A percentile compares a stretch with the other conserved stretches of the same genome.
phyloP scores from a whole-genome alignment of 768 basidiomycete genomes.

The Suillus bovinus region DNA sequence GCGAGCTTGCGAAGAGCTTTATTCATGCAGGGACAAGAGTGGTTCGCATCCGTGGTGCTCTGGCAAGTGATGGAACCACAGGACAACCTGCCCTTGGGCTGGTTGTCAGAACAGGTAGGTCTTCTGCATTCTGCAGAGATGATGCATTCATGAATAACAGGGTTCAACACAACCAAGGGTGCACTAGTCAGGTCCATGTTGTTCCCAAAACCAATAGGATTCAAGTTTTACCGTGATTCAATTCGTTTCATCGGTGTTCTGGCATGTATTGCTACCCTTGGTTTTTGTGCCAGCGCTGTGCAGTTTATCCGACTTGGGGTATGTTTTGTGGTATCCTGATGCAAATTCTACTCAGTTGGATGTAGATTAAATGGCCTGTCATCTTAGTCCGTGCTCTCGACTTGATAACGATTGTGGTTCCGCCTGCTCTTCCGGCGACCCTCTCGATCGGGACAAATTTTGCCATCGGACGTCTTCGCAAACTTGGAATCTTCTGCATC shows the following conservation, averaged over 20 bases:
- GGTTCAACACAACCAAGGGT: slow-evolving; percentile 97
- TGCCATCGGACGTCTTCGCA: slow-evolving; percentile 85
- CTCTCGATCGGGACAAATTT: slow-evolving; percentile 97
- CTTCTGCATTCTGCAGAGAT: background rate
- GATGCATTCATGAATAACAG: slow-evolving; percentile 34
- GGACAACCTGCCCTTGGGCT: slow-evolving; percentile 72
- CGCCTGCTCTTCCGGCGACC: slow-evolving; percentile 95
- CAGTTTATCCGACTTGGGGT: slow-evolving; percentile 92
- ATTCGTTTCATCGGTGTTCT: slow-evolving; percentile 90
- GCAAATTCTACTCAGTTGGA: background rate
- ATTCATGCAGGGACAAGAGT: slow-evolving; percentile 90
- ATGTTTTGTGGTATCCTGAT: slow-evolving; percentile 28
- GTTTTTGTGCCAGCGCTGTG: slow-evolving; percentile 88
- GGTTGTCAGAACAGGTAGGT: slow-evolving; percentile 82
- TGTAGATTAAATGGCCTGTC: slow-evolving; percentile 83
- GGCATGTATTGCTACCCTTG: slow-evolving; percentile 85
- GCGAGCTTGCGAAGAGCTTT: slow-evolving; percentile 78
- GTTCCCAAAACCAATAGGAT: slow-evolving; percentile 97
- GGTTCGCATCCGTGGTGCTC: slow-evolving; percentile 75
- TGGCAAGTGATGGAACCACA: slow-evolving; percentile 50
- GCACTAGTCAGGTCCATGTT: slow-evolving; percentile 96
- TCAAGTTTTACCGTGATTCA: slow-evolving; percentile 97
- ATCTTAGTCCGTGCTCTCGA: slow-evolving; percentile 92
- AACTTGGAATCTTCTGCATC: slow-evolving; percentile 90
- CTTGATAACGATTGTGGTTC: slow-evolving; percentile 95